Conservation (phyloP, 2,329 filamentous ascomycete genomes). For the Orbilia blumenaviensis region DNA sequence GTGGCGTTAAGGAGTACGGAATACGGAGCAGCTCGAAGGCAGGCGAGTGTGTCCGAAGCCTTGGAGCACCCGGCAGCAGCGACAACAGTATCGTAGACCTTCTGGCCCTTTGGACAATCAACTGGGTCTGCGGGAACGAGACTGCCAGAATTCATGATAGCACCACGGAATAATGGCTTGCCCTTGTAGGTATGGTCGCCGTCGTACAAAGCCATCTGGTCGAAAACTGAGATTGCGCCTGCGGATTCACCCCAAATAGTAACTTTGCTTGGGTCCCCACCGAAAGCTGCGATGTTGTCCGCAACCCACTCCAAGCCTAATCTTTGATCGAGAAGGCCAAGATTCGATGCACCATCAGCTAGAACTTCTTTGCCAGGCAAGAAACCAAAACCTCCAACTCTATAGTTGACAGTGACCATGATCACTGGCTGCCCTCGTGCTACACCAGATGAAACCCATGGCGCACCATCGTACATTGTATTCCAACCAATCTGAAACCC, state of each 20-base stretch:
- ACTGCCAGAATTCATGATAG: constrained; percentile 79
- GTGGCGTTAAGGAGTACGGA: constrained; percentile 67
- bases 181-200: constrained; percentile 73
- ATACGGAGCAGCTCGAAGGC: constrained; percentile 72
- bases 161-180: constrained; percentile 76
- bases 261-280: constrained; percentile 56
- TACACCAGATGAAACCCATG: constrained; percentile 57
- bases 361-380: constrained; percentile 64
- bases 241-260: constrained; percentile 57
- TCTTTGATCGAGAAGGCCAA: constrained; percentile 56
- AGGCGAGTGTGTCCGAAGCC: constrained; percentile 69
- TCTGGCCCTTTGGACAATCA: constrained; percentile 73
- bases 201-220: constrained; percentile 67
- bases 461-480: constrained; percentile 60
- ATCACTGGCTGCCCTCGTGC: constrained; percentile 65
- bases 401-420: constrained; percentile 67
- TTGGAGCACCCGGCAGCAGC: constrained; percentile 68
- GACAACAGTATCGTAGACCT: constrained; percentile 71
- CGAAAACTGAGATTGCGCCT: constrained; percentile 58
- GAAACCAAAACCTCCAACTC: constrained; percentile 67
- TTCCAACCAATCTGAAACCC: constrained; percentile 64
- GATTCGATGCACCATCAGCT: constrained; percentile 61
- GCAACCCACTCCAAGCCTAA: constrained; percentile 57
- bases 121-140: constrained; percentile 71
- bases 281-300: constrained; percentile 55